Conservation (phyloP, 768 basidiomycete genomes). For the Tremella yokohamensis region DNA sequence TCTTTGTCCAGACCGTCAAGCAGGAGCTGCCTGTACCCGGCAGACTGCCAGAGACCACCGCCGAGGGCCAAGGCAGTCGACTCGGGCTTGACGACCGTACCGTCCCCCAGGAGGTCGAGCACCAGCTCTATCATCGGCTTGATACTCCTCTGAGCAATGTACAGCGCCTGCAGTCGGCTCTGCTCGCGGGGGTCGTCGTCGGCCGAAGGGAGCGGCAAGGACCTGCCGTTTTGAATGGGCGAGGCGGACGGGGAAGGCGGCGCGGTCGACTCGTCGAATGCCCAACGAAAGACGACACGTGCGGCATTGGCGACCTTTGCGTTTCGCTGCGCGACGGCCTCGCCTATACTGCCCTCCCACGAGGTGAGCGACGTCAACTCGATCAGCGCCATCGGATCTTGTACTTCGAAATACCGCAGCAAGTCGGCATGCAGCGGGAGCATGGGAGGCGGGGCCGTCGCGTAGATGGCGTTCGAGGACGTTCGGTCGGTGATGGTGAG, state of each 20-base stretch:
- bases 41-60: constrained; percentile 41
- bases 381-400: constrained; percentile 37
- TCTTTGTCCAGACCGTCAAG: constrained; percentile 22
- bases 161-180: constrained; percentile 21
- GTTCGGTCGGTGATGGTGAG: constrained; percentile 32
- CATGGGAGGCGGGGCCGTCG: constrained; percentile 12
- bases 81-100: constrained; percentile 20
- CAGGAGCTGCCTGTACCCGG: constrained; percentile 34
- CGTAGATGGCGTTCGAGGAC: constrained; percentile 19
- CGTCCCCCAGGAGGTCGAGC: constrained; percentile 25
- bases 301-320: constrained; percentile 42
- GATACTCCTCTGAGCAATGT: constrained; percentile 25
- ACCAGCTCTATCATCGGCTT: constrained; percentile 36
- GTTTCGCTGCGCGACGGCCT: constrained; percentile 37
- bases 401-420: constrained; percentile 33
- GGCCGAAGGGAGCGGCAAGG: neutral
- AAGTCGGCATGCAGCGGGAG: constrained; percentile 35
- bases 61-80: constrained; percentile 38
- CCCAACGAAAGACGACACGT: constrained; percentile 37
- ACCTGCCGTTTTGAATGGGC: constrained; percentile 5
- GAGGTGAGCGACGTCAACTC: constrained; percentile 26
- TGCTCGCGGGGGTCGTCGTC: constrained; percentile 7
- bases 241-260: constrained; percentile 11
- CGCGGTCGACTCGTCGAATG: constrained; percentile 28
- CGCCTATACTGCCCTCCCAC: constrained; percentile 15